These are phyloP conservation scores for Scenedesmus sp. DNA, from an alignment of 163 green algal genomes.

Conservation along the genomic window DNA sequence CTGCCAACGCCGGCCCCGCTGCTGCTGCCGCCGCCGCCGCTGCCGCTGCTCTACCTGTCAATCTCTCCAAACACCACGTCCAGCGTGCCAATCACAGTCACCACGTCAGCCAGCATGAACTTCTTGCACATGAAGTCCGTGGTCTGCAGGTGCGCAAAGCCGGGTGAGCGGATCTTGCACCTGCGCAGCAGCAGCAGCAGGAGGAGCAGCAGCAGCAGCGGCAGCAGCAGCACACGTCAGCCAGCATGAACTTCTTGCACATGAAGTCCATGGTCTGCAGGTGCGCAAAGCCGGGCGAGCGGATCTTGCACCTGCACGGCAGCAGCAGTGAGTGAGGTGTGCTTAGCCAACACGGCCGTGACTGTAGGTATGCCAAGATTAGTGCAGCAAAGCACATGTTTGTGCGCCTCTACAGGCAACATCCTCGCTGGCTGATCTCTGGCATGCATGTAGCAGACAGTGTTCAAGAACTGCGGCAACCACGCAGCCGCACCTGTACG, in stretches of 20 bases:
- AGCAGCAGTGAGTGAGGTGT: neutral
- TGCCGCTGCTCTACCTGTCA: constrained; percentile 61
- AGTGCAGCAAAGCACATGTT: no score
- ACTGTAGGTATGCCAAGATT: no score
- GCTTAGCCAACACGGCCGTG: neutral
- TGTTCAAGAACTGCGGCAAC: neutral
- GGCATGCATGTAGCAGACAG: neutral
- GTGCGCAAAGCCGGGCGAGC: neutral
- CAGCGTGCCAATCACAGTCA: constrained; percentile 80
- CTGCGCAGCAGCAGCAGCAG: constrained; percentile 27
- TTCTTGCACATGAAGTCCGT: constrained; percentile 63
- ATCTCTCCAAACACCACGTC: constrained; percentile 83
- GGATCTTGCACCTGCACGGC: neutral
- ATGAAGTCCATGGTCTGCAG: neutral
- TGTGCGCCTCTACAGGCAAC: no score
- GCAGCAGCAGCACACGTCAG: neutral
- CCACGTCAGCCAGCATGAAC: constrained; percentile 76
- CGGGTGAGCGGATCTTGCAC: constrained; percentile 78
- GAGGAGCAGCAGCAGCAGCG: neutral
- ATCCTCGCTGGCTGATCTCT: neutral
- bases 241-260: neutral
- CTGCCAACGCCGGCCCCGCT: neutral
- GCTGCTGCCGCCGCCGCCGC: neutral
- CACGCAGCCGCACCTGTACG: constrained; percentile 48
- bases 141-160: constrained; percentile 73